Percentiles rank a stretch among this genome's conserved stretches.
These are phyloP conservation scores for Fusarium sambucinum DNA, from an alignment of 2,329 filamentous ascomycete species.

Conservation along the genomic window DNA sequence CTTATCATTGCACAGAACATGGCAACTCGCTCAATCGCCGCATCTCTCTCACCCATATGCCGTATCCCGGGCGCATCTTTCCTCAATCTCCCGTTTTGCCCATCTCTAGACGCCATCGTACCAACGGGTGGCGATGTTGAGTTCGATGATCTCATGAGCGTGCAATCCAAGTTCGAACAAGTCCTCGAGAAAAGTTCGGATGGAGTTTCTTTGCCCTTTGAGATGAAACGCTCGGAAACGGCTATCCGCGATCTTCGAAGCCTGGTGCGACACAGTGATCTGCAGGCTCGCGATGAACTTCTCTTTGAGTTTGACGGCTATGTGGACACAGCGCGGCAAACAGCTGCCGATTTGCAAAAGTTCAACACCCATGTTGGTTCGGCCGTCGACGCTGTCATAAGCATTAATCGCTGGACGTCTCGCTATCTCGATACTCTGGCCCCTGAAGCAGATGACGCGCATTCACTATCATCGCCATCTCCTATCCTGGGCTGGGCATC, in stretches of 20 bases:
- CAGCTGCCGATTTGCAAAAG: conserved; percentile 74
- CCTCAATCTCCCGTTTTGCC: conserved; percentile 74
- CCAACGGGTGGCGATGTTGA: conserved; percentile 60
- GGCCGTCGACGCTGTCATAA: conserved; percentile 79
- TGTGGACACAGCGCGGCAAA: conserved; percentile 74
- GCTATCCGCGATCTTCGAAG: conserved; percentile 80
- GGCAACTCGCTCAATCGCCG: conserved; percentile 69
- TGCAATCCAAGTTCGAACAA: conserved; percentile 81
- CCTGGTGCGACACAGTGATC: conserved; percentile 76
- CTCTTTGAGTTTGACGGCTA: conserved; percentile 82
- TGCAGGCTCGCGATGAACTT: conserved; percentile 77
- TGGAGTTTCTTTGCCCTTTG: conserved; percentile 75
- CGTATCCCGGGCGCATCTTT: conserved; percentile 73
- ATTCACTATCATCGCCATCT: conserved; percentile 50
- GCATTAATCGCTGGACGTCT: conserved; percentile 81
- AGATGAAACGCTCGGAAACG: conserved; percentile 82
- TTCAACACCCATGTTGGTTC: conserved; percentile 83
- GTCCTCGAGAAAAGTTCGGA: conserved; percentile 76
- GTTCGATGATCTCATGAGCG: conserved; percentile 79
- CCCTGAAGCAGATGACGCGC: conserved; percentile 47
- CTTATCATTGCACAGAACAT: conserved; percentile 72
- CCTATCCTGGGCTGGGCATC: conserved; percentile 53
- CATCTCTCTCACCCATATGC: conserved; percentile 76
- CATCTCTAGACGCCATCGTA: conserved; percentile 47
- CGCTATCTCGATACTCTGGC: conserved; percentile 74